Base-by-base conservation (phyloP, 1,139 yeast species). In the Debaryomyces sp. region DNA sequence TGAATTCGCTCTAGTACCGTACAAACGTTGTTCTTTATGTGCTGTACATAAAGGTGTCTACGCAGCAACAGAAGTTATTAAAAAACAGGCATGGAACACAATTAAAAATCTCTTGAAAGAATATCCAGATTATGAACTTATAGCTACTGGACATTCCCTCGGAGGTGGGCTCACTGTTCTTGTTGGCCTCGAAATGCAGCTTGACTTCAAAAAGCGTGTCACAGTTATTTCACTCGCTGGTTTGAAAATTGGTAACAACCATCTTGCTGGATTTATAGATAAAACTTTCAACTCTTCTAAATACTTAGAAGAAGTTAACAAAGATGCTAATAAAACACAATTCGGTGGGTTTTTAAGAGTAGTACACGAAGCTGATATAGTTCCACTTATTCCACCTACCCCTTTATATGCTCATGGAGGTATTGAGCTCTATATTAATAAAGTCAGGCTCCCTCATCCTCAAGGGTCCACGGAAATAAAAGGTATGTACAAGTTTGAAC, bases 101-200 rank as follows among this genome's bases (percentile, higher is more conserved):
- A 18, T 41, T n/a, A 32, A n/a, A 21, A n/a, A 34, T 15, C 30
- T 34, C 30, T 12, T 33, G 17, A 21, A 32, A n/a, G n/a, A 41
- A 27, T 41, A 41, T 33, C 39, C 44, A 10, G 44, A 33, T 24
- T 41, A 41, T 29, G 44, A 41, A 21, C 39, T 41, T 13, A 32
- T 41, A 9, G n/a, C 39, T 24, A 41, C 44, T 32, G 44, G 44
- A 7, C 44, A 41, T 22, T 41, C 44, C 33, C 30, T 41, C 9
- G 44, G 44, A 15, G 43, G 43, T 29, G 43, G 43, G 10, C 43
- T 40, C 13, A 29, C 43, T 6, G 23, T 13, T 7, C 33, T 29
- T 12, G 23, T 40, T 29, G 44, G 44, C 12, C 39, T 41, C 29
- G 44, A 30, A 21, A 22, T 41, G 39, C 15, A 13, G 10, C 29